phyloP scores from a whole-genome alignment of 1,284 basidiomycete genomes.

The Marasmius sp. region DNA sequence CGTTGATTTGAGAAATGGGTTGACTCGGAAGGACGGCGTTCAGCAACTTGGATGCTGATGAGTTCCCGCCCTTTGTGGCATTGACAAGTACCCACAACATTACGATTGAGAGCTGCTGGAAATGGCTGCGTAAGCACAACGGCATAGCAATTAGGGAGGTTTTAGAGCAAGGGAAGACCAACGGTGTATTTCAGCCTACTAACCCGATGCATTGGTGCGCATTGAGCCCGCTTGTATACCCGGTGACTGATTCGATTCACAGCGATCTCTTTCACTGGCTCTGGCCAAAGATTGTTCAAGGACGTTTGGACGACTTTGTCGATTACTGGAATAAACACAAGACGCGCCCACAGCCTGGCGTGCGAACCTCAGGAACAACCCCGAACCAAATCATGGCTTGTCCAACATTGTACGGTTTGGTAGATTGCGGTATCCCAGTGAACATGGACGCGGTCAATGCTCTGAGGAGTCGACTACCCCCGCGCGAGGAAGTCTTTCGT shows the following conservation, averaged over 20 bases:
- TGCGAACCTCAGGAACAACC: neutral
- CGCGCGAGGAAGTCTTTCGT: constrained; percentile 4
- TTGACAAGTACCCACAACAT: constrained; percentile 16
- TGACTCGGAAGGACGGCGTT: constrained; percentile 2
- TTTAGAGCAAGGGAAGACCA: constrained; percentile 10
- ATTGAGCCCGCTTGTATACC: too few relatives aligned
- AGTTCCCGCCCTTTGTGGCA: constrained; percentile 3
- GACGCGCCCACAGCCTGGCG: constrained; percentile 1
- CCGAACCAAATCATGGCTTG: constrained; percentile 6
- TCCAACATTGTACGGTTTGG: constrained; percentile 8
- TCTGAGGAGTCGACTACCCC: constrained; percentile 1
- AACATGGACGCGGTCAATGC: neutral
- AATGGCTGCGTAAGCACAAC: constrained; percentile 1
- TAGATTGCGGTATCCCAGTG: constrained; percentile 4
- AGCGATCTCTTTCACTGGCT: constrained; percentile 14
- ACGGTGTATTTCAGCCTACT: constrained; percentile 9
- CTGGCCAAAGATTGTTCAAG: constrained; percentile 12
- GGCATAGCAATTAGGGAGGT: constrained; percentile 4
- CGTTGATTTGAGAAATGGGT: too few relatives aligned
- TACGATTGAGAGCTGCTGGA: constrained; percentile 13
- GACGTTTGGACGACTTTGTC: neutral
- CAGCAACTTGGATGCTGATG: neutral
- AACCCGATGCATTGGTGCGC: constrained; percentile 12
- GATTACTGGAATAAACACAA: constrained; percentile 14
- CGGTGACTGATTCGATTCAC: too few relatives aligned